Percentiles rank a stretch among this genome's conserved stretches.
Conservation (phyloP, 768 basidiomycete species). For the Mycena haematopus region DNA sequence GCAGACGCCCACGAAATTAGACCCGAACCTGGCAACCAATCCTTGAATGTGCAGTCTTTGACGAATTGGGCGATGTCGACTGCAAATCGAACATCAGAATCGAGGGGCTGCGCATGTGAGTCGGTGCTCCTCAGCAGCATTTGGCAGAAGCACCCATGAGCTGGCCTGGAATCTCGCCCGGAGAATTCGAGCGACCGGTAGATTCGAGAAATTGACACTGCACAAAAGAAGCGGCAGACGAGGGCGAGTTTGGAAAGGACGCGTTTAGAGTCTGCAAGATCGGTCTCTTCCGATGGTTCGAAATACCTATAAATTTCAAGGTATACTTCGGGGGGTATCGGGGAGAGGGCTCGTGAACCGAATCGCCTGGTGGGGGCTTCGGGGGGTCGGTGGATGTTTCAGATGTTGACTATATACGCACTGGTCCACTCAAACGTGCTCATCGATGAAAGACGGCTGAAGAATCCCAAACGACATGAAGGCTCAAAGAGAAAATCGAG, state of each 20-base stretch:
- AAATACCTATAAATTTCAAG: slow-evolving; percentile 47
- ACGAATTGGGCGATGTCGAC: slow-evolving; percentile 14
- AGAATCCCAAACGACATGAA: background rate
- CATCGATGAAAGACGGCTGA: background rate
- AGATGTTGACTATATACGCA: background rate
- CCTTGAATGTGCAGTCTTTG: slow-evolving; percentile 17
- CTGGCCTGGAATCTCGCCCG: background rate
- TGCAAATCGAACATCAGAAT: background rate
- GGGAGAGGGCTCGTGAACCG: slow-evolving; percentile 26
- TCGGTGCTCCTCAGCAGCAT: slow-evolving; percentile 3
- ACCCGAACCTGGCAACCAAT: slow-evolving; percentile 8
- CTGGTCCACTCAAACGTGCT: slow-evolving; percentile 19
- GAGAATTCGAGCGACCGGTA: slow-evolving; percentile 42
- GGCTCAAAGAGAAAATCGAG: background rate
- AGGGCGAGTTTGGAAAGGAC: slow-evolving; percentile 41
- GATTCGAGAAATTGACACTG: slow-evolving; percentile 45
- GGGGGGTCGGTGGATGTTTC: background rate
- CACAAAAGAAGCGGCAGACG: slow-evolving; percentile 52
- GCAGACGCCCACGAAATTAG: background rate
- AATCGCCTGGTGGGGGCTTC: slow-evolving; percentile 37
- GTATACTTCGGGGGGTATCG: slow-evolving; percentile 54
- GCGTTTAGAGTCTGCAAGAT: slow-evolving; percentile 28
- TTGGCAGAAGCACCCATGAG: slow-evolving; percentile 10
- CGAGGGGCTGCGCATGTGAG: background rate
- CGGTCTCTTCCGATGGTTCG: slow-evolving; percentile 27